Percentiles rank a stretch among this genome's conserved stretches.
These are phyloP conservation scores for Megacollybia platyphylla DNA, from an alignment of 1,284 basidiomycete genomes.

Conservation along the genomic window DNA sequence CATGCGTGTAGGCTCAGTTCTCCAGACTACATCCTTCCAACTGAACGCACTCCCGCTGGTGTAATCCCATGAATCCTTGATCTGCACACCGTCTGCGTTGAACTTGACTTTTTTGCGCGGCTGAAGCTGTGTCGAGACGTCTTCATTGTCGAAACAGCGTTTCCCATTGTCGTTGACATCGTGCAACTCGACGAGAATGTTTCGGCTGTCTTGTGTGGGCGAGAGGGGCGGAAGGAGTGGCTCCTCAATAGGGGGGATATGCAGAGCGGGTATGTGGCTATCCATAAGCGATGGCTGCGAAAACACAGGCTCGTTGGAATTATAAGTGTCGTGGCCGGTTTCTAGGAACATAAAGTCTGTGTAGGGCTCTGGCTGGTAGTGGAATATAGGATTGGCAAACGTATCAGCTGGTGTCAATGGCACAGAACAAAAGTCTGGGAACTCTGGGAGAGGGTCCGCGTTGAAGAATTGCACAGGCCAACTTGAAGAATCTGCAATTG, in stretches of 20 bases:
- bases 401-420: not conserved
- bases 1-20: not conserved
- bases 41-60: not conserved
- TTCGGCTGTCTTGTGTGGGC: not conserved
- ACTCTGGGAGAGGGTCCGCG: not conserved
- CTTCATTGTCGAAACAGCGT: not conserved
- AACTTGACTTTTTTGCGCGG: not conserved
- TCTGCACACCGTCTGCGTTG: not conserved
- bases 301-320: not conserved
- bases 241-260: not conserved
- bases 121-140: not conserved
- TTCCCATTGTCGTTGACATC: not conserved
- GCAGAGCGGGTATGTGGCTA: no score
- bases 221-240: not conserved
- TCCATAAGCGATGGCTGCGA: no score
- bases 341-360: not conserved
- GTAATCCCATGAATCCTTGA: not conserved
- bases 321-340: not conserved
- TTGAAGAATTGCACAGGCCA: no score
- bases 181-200: not conserved
- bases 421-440: not conserved
- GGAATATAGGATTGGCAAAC: no score
- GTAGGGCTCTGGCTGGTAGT: not conserved
- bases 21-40: not conserved
- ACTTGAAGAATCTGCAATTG: no score